Evolutionary conservation across 176 grass and related monocot genomes (phyloP).

Genomic region (Cenchrus americanus): DNA sequence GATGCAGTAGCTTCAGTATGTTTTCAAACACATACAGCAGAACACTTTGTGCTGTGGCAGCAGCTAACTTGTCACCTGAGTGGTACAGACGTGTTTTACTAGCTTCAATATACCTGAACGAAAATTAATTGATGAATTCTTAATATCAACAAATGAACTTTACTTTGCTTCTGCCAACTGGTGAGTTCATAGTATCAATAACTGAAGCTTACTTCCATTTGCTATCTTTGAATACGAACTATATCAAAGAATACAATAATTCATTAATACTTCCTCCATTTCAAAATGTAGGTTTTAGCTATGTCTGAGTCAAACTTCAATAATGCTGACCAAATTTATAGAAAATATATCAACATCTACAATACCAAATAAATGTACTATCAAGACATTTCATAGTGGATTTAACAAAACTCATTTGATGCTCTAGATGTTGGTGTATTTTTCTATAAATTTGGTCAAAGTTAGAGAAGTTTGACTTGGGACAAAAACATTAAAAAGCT

Average conservation of each 20-base stretch:
- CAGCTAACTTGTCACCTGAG: slow-evolving; percentile 63
- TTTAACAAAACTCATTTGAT: no score
- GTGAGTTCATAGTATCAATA: not conserved
- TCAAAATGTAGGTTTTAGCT: not conserved
- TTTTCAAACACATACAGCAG: slow-evolving; percentile 97
- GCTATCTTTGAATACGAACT: slow-evolving; percentile 20
- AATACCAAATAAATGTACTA: not conserved
- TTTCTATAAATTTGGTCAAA: no score
- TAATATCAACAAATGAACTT: not conserved
- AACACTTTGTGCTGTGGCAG: slow-evolving; percentile 66
- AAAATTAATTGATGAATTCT: slow-evolving; percentile 12
- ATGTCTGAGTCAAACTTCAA: no score
- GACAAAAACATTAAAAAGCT: not conserved
- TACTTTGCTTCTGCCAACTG: slow-evolving; percentile 62
- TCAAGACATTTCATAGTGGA: not conserved
- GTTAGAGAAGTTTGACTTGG: no score
- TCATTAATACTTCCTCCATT: not conserved
- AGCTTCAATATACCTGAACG: slow-evolving; percentile 93
- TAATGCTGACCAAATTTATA: no score
- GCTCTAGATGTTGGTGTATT: no score
- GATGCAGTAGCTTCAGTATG: slow-evolving; percentile 91
- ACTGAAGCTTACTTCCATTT: not conserved
- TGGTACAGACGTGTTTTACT: slow-evolving; percentile 95
- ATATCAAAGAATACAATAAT: not conserved
- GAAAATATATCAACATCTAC: not conserved